Evolutionary conservation across 148 eudicot genomes (phyloP), one percentile per base, ranked within the genome.

Genomic region (Arctostaphylos glauca): DNA sequence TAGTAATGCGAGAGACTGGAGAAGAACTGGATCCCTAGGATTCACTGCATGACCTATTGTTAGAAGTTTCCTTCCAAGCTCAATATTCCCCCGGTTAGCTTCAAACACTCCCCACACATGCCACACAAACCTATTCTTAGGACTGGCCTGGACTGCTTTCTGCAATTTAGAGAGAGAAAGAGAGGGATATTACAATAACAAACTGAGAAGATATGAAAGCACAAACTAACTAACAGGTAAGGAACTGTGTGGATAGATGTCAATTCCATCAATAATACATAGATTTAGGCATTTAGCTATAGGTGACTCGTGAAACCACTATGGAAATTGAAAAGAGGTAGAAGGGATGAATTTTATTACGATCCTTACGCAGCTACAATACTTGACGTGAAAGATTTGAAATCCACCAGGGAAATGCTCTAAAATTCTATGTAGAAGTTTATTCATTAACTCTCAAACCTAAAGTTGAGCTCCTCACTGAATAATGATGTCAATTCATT

Each of bases 111-210:
- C 99, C 99, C 99, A 94, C 1, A 94, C 97, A 86, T 96, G 99
- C 99, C 99, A 96, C 21, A 98, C 98, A 84, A 96, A 96, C 86
- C 99, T 92, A 81, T 96, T 96, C 89, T 96, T 96, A 12, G 98
- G 99, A 85, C 99, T 96, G 5, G 99, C 97, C 84, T 91, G 90
- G 18, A 94, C 94, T 19, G 99, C 94, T 92, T 87, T 94, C 98
- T 96, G 93, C 80, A 87, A 60, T 75, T 41, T n/a, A 10, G 25
- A 74, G 82, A 16, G 23, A 55, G 5, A 67, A 41, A 9, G 58
- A 71, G 53, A 19, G 9, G 53, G 43, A 73, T 67, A 81, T 46
- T 46, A 18, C 23, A 53, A 15, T 62, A 9, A 56, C 7, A 77
- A 74, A 23, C 21, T 68, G 62, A 50, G 53, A 81, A 71, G 41